phyloP scores from a whole-genome alignment of 1,139 yeast genomes.

The Sporopachydermia cereana region DNA sequence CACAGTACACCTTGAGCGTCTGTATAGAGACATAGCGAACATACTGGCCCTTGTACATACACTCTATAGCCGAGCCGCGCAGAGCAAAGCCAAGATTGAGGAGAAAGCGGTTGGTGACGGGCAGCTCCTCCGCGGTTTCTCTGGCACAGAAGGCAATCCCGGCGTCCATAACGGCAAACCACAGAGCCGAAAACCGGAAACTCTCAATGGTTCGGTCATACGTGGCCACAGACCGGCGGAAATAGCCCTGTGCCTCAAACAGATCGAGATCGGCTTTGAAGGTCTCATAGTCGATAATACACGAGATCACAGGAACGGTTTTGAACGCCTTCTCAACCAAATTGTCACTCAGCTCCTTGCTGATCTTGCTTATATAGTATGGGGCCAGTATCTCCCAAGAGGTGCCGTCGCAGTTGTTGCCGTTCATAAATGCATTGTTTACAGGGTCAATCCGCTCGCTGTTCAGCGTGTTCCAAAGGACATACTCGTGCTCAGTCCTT shows the following conservation, averaged over 20 bases:
- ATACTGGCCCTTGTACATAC: neutral
- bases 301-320: neutral
- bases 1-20: slow-evolving; percentile 3
- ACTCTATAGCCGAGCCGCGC: slow-evolving; percentile 1
- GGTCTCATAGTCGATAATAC: neutral
- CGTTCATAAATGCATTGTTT: neutral
- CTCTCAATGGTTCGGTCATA: neutral
- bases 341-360: neutral
- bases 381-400: slow-evolving; percentile 4
- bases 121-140: neutral
- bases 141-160: neutral
- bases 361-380: neutral
- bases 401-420: neutral
- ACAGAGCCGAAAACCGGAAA: slow-evolving; percentile 2
- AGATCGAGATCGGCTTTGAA: neutral
- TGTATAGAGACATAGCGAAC: neutral
- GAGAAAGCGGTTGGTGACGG: neutral
- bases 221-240: neutral
- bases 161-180: slow-evolving; percentile 1
- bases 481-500: neutral
- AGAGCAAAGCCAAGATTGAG: neutral
- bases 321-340: neutral
- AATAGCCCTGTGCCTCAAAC: neutral
- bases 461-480: slow-evolving; percentile 2
- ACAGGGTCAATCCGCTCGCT: neutral